Evolutionary conservation across 2,329 filamentous ascomycete genomes (phyloP).

Genomic region (Aschersonia sp.): DNA sequence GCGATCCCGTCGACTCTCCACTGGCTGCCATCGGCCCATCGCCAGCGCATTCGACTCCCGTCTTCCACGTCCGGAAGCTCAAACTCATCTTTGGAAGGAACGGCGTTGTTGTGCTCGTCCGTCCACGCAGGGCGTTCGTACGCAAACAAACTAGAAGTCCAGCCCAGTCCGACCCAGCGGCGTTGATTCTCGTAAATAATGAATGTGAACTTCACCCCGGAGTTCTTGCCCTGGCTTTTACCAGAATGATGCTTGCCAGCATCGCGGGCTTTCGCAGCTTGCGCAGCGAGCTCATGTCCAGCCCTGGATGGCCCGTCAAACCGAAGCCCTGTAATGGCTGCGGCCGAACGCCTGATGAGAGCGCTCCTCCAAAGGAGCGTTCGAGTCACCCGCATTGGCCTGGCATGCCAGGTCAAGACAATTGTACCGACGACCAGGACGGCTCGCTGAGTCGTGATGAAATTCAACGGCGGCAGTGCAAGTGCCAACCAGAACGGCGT

Average conservation of each 20-base stretch:
- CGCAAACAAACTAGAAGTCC: conserved; percentile 81
- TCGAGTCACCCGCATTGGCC: conserved; percentile 69
- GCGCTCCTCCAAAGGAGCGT: conserved; percentile 83
- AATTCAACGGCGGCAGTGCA: conserved; percentile 65
- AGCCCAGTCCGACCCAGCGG: conserved; percentile 86
- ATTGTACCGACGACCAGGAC: conserved; percentile 77
- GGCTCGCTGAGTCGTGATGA: conserved; percentile 77
- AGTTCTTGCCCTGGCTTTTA: conserved; percentile 31
- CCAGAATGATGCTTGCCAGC: conserved; percentile 13
- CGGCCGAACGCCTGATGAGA: conserved; percentile 52
- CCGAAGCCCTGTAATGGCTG: conserved; percentile 65
- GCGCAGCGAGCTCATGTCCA: conserved; percentile 11
- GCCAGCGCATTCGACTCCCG: conserved; percentile 39
- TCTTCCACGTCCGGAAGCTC: conserved; percentile 48
- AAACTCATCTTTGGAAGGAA: conserved; percentile 58
- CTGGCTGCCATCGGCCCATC: conserved; percentile 72
- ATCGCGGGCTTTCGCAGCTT: conserved; percentile 7
- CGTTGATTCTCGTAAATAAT: conserved; percentile 94
- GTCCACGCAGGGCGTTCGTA: conserved; percentile 90
- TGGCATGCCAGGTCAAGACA: conserved; percentile 81
- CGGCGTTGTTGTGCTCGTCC: conserved; percentile 80
- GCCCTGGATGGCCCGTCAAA: conserved; percentile 40
- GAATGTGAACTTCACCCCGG: conserved; percentile 90
- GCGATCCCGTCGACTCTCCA: conserved; percentile 74
- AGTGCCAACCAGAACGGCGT: conserved; percentile 79